Evolutionary conservation across 2,329 filamentous ascomycete species (phyloP).

Genomic region (Scedosporium aurantiacum): DNA sequence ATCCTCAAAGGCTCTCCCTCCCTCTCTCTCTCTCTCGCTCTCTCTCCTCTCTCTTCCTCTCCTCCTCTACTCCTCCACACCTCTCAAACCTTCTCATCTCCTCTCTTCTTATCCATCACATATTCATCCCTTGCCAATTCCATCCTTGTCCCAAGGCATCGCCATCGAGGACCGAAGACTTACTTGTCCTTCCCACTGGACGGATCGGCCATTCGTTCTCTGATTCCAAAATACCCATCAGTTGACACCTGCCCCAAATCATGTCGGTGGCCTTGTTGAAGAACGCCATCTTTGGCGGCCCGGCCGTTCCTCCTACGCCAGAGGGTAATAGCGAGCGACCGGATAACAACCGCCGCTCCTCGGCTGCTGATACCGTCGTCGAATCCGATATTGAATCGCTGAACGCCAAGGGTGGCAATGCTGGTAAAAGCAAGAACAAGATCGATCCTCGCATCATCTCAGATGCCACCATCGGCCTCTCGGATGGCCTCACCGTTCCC

Average conservation of each 20-base stretch:
- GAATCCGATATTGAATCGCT: slow-evolving; percentile 11
- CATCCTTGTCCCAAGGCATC: background rate
- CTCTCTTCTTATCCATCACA: background rate
- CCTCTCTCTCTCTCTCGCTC: background rate
- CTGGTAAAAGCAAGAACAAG: slow-evolving; percentile 8
- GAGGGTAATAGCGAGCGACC: slow-evolving; percentile 3
- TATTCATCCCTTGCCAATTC: background rate
- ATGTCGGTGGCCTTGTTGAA: slow-evolving; percentile 13
- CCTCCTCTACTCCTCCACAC: background rate
- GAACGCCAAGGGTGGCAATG: slow-evolving; percentile 1
- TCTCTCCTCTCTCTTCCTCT: background rate
- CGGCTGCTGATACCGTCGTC: slow-evolving; percentile 11
- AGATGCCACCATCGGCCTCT: slow-evolving; percentile 55
- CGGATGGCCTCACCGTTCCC: slow-evolving; percentile 68
- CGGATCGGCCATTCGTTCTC: background rate
- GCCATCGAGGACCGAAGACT: background rate
- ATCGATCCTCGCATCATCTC: slow-evolving; percentile 14
- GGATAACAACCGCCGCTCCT: slow-evolving; percentile 8
- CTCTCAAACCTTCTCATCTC: background rate
- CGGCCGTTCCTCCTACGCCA: slow-evolving; percentile 1
- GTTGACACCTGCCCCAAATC: background rate
- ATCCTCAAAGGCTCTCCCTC: too few relatives aligned
- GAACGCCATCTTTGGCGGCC: slow-evolving; percentile 8
- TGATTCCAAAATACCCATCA: background rate
- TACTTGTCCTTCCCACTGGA: background rate